Evolutionary conservation across 805 yeast genomes (phyloP).

Genomic region (Isabelozyma heimii): DNA sequence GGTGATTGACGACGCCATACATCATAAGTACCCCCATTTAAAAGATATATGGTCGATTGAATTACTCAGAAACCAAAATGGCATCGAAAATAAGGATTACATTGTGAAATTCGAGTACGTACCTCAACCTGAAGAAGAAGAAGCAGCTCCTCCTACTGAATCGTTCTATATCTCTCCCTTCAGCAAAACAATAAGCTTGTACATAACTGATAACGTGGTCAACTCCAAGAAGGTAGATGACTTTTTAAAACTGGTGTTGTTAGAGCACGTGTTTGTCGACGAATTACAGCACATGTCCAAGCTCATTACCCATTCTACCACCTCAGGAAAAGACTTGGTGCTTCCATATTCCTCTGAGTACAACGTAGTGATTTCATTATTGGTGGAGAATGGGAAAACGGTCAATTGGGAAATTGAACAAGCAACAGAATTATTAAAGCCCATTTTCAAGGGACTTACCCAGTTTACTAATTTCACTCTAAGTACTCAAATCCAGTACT

Average conservation of each 20-base stretch:
- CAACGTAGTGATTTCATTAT: constrained; percentile 72
- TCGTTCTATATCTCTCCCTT: constrained; percentile 33
- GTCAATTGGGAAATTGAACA: constrained; percentile 71
- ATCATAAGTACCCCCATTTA: constrained; percentile 18
- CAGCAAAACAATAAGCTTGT: constrained; percentile 28
- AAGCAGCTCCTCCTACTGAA: constrained; percentile 1
- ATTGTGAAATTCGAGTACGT: constrained; percentile 28
- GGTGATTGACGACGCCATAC: constrained; percentile 28
- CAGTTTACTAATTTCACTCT: constrained; percentile 68
- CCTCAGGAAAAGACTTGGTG: constrained; percentile 29
- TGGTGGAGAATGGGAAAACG: constrained; percentile 66
- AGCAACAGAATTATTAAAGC: constrained; percentile 51
- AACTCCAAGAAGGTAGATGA: constrained; percentile 27
- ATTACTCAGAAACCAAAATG: constrained; percentile 14
- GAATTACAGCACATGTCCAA: constrained; percentile 33
- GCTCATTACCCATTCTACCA: constrained; percentile 5
- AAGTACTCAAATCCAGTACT: constrained; percentile 77
- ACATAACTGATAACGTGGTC: constrained; percentile 21
- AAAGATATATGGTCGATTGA: constrained; percentile 27
- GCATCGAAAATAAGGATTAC: constrained; percentile 25
- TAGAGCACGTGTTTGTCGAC: constrained; percentile 36
- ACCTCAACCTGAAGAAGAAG: neutral
- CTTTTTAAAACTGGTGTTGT: constrained; percentile 32
- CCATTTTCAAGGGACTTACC: constrained; percentile 51
- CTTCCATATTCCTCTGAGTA: constrained; percentile 61